Conservation (phyloP, 306 rosid genomes). For the Malus domestica region DNA sequence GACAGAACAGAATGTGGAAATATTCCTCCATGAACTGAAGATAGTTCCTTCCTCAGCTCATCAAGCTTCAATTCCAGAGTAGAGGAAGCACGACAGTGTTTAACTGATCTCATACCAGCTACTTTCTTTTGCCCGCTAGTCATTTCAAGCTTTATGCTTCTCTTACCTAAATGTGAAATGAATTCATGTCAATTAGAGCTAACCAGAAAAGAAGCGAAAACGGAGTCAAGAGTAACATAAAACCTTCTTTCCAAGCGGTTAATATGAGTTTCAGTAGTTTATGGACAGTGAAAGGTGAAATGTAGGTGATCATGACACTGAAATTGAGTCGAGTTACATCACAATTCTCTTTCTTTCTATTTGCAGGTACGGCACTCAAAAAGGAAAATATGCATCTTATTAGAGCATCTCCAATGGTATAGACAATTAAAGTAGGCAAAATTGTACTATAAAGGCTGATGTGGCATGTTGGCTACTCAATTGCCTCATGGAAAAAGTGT, state of each 20-base stretch:
- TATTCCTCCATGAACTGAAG: conserved; percentile 69
- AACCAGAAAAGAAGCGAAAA: conserved; percentile 6
- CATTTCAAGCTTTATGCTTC: conserved; percentile 54
- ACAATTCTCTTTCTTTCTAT: background rate
- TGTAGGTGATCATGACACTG: background rate
- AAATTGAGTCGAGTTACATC: background rate
- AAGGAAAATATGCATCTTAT: background rate
- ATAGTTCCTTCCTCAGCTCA: conserved; percentile 66
- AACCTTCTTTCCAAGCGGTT: background rate
- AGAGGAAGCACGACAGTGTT: conserved; percentile 43
- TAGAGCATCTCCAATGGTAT: too few species aligned
- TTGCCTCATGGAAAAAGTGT: too few species aligned
- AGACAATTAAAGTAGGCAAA: too few species aligned
- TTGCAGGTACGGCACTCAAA: background rate
- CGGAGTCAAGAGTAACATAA: background rate
- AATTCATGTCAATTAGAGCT: conserved; percentile 4
- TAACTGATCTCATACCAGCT: conserved; percentile 39
- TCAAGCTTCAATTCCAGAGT: conserved; percentile 74
- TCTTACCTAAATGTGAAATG: conserved; percentile 41
- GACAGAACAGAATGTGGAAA: conserved; percentile 80
- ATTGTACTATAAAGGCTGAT: too few species aligned
- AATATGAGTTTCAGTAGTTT: background rate
- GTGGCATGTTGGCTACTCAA: too few species aligned
- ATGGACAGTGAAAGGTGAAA: background rate
- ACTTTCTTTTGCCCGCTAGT: conserved; percentile 39